phyloP scores from a whole-genome alignment of 371 early-diverging fungal species.

The Basidiobolus heterosporus region DNA sequence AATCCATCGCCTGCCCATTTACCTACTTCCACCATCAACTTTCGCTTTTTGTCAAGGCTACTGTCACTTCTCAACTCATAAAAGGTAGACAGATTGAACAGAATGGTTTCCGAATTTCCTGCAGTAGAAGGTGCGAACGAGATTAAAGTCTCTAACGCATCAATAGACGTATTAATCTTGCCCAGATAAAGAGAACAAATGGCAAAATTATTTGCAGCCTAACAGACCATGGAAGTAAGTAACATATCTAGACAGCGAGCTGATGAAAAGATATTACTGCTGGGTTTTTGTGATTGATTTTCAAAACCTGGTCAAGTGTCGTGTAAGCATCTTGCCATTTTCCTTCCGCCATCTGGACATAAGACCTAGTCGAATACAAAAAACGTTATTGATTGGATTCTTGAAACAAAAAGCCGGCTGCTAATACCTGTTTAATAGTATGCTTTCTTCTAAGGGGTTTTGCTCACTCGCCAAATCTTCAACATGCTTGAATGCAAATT shows the following conservation, averaged over 20 bases:
- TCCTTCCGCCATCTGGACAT: conserved; percentile 26
- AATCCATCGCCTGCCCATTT: conserved; percentile 43
- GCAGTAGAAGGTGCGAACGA: conserved; percentile 19
- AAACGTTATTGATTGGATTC: not conserved
- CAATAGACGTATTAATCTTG: conserved; percentile 18
- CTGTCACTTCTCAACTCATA: conserved; percentile 36
- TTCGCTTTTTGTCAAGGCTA: conserved; percentile 24
- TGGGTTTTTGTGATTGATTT: conserved; percentile 26
- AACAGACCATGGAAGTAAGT: not conserved
- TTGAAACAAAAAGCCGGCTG: not conserved
- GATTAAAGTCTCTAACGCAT: conserved; percentile 12
- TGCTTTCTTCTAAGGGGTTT: too few relatives aligned
- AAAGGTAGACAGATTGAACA: conserved; percentile 38
- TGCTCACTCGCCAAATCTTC: too few relatives aligned
- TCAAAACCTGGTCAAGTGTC: conserved; percentile 21
- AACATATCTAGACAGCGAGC: not conserved
- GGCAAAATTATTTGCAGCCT: conserved; percentile 31
- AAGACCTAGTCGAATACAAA: conserved; percentile 12
- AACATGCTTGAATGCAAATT: too few relatives aligned
- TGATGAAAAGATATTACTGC: conserved; percentile 11
- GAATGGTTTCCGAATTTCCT: conserved; percentile 30
- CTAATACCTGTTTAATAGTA: too few relatives aligned
- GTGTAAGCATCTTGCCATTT: conserved; percentile 29
- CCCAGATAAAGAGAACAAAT: conserved; percentile 39
- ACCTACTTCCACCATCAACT: conserved; percentile 29